Base-by-base conservation (phyloP, 768 basidiomycete species). In the Suillus placidus region DNA sequence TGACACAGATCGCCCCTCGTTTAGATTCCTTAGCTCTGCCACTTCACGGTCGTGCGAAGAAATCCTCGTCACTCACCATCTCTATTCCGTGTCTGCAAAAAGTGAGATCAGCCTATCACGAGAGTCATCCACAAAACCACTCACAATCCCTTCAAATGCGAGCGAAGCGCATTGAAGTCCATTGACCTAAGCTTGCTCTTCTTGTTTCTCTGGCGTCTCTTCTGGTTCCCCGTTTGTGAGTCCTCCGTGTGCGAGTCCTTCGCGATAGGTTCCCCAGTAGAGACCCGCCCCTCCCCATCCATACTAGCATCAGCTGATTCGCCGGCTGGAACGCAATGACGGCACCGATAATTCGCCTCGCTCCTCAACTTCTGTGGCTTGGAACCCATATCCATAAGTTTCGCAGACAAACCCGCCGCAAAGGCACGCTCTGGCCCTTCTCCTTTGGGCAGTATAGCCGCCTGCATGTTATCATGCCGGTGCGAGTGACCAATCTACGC, bases 121-220 rank as follows among this genome's bases (percentile, higher is more conserved):
- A 7, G 32, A 20, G 14, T 30, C 13, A 56, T 62, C 14, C 38
- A 40, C 14, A 45, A 49, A 37, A 43, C 30, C 10, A 73, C 85
- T 68, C 67, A 90, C 90, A 85, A 89, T 67, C 76, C 81, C 70
- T 88, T 88, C 65, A 85, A 69, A 67, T 92, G 90, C 30, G 88
- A 89, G 47, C 84, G 77, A 61, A 91, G 68, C 3, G 85, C 89
- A 66, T 89, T 76, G 69, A 88, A 88, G 4, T 68, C 73, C 73
- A 86, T 83, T 63, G 75, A 65, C 58, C 77, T 77, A 13, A 40
- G 16, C 32, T 38, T 66, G 43, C 38, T 54, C 40, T 37, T 60
- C 64, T 40, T 30, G 58, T 52, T 30, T 71, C 54, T 55, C 69
- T 51, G 55, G 61, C 45, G 34, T 26, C 37, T 61, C 63, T 40